Evolutionary conservation across 1,284 basidiomycete species (phyloP).

Genomic region (Trichosporon inkin): DNA sequence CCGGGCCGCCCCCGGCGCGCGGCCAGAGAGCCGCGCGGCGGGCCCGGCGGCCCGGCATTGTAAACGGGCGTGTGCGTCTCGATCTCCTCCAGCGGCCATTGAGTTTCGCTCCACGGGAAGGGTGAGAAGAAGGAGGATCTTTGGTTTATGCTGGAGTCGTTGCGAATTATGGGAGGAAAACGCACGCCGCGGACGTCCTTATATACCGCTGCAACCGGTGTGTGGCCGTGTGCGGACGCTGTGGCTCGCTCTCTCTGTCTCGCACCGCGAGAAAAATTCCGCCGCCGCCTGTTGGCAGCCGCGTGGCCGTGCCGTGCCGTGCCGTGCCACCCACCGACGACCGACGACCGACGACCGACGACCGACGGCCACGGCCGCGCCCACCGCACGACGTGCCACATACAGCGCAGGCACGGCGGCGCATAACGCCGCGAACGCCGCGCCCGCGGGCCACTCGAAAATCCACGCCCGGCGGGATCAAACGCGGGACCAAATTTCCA

Average conservation of each 20-base stretch:
- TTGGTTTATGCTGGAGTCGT: conserved; percentile 20
- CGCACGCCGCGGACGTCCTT: background rate
- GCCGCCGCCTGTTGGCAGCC: background rate
- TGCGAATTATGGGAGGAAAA: conserved; percentile 14
- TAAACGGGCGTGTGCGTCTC: conserved; percentile 27
- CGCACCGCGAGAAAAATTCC: too few relatives aligned
- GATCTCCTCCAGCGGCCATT: conserved; percentile 20
- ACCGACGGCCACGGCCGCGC: too few relatives aligned
- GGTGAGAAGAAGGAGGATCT: conserved; percentile 13
- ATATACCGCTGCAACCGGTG: too few relatives aligned
- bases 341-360: too few relatives aligned
- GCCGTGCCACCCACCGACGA: background rate
- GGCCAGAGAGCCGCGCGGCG: conserved; percentile 13
- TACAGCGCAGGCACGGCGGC: background rate
- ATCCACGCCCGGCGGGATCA: background rate
- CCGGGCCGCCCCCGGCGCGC: conserved; percentile 21
- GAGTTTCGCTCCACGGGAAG: conserved; percentile 10
- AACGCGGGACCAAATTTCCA: background rate
- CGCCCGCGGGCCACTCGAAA: too few relatives aligned
- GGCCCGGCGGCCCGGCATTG: conserved; percentile 34
- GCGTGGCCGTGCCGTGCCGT: background rate
- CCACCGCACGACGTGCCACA: background rate
- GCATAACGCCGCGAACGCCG: conserved; percentile 11
- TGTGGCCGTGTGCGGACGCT: too few relatives aligned
- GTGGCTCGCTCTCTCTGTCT: too few relatives aligned